These are phyloP conservation scores for Ogataea wickerhamii DNA, from an alignment of 805 yeast species.

Conservation along the genomic window DNA sequence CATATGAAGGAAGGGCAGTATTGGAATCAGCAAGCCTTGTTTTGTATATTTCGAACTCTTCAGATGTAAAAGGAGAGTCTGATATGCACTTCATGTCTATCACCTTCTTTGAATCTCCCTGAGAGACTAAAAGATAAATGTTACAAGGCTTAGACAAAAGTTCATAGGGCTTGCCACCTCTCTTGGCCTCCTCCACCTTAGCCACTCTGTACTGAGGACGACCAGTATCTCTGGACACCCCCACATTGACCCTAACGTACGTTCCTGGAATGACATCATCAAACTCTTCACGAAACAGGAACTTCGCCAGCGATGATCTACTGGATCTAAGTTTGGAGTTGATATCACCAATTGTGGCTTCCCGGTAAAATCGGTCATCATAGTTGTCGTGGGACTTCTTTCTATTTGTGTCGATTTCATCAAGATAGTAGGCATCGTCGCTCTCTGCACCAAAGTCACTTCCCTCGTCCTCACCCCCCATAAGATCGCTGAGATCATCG, in stretches of 20 bases:
- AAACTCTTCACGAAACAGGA: constrained; percentile 80
- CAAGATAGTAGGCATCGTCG: constrained; percentile 31
- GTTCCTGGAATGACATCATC: constrained; percentile 66
- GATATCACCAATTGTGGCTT: constrained; percentile 58
- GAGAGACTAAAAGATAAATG: constrained; percentile 67
- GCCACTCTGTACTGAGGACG: constrained; percentile 78
- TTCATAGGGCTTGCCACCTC: constrained; percentile 39
- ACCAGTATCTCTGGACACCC: constrained; percentile 58
- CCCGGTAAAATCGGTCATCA: constrained; percentile 34
- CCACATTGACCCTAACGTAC: constrained; percentile 80
- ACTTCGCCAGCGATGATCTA: constrained; percentile 69
- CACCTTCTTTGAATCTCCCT: constrained; percentile 69
- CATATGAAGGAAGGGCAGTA: constrained; percentile 55
- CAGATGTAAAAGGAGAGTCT: constrained; percentile 65
- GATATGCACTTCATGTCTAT: constrained; percentile 79
- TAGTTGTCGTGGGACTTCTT: constrained; percentile 46
- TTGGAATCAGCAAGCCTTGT: constrained; percentile 57
- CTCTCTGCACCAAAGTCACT: constrained; percentile 45
- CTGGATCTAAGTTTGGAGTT: constrained; percentile 69
- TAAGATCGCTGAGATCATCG: constrained; percentile 31
- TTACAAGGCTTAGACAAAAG: constrained; percentile 43
- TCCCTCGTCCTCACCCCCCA: constrained; percentile 34
- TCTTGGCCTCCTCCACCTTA: constrained; percentile 58
- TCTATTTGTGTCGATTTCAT: constrained; percentile 25
- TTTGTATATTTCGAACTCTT: constrained; percentile 71